Percentiles rank a stretch among this genome's conserved stretches.
Evolutionary conservation across 1,139 yeast species (phyloP).

Genomic region (Suhomyces bokatorum): DNA sequence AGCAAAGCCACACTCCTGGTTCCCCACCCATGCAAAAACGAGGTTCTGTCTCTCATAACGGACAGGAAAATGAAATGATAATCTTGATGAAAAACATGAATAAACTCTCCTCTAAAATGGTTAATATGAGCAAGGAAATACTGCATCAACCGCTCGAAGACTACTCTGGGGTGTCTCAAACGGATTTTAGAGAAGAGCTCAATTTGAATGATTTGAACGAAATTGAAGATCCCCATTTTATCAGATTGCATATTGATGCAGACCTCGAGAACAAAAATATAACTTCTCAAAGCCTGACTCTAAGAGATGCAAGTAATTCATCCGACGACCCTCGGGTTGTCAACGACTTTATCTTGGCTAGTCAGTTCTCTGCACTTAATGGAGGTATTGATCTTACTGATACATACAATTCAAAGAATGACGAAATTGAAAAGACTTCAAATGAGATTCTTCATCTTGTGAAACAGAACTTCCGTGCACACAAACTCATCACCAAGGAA

Average conservation of each 20-base stretch:
- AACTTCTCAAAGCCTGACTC: slow-evolving; percentile 1
- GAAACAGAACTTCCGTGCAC: slow-evolving; percentile 55
- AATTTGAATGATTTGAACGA: slow-evolving; percentile 64
- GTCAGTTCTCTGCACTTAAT: slow-evolving; percentile 18
- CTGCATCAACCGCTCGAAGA: slow-evolving; percentile 27
- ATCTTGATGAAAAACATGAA: slow-evolving; percentile 87
- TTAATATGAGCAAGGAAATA: slow-evolving; percentile 42
- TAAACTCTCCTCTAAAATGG: slow-evolving; percentile 79
- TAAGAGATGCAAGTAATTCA: slow-evolving; percentile 4
- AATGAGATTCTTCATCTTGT: slow-evolving; percentile 52
- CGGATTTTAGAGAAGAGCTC: slow-evolving; percentile 49
- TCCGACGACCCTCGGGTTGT: slow-evolving; percentile 22
- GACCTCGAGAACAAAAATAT: slow-evolving; percentile 9
- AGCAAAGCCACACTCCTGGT: neutral
- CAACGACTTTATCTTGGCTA: slow-evolving; percentile 27
- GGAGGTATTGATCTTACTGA: slow-evolving; percentile 42
- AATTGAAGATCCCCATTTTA: slow-evolving; percentile 49
- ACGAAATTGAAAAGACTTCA: slow-evolving; percentile 50
- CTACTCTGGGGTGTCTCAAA: slow-evolving; percentile 12
- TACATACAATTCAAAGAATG: slow-evolving; percentile 33
- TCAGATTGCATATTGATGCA: slow-evolving; percentile 55
- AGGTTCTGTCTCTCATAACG: slow-evolving; percentile 15
- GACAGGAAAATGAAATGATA: slow-evolving; percentile 62
- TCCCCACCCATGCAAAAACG: slow-evolving; percentile 1
- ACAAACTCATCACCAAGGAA: slow-evolving; percentile 34